Evolutionary conservation across 169 alveolate species (phyloP).

Genomic region (Plasmodium cynomolgi): DNA sequence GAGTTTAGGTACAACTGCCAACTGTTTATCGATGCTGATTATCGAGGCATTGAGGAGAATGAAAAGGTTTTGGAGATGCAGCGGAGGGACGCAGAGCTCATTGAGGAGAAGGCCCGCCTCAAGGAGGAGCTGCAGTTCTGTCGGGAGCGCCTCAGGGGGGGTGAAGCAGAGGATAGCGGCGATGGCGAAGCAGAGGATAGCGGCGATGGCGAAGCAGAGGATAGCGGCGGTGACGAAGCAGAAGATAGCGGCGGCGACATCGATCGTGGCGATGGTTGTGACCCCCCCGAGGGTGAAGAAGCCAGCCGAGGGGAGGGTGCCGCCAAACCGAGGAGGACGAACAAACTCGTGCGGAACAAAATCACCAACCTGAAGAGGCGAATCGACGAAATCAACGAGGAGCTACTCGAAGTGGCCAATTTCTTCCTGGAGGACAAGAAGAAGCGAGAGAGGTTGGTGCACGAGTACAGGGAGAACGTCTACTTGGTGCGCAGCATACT

Average conservation of each 20-base stretch:
- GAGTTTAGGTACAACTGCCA: slow-evolving; percentile 64
- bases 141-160: background rate
- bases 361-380: slow-evolving; percentile 19
- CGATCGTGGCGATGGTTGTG: background rate
- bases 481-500: slow-evolving; percentile 28
- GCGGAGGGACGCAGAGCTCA: slow-evolving; percentile 19
- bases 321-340: background rate
- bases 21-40: slow-evolving; percentile 62
- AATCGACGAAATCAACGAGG: slow-evolving; percentile 31
- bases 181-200: background rate
- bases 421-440: slow-evolving; percentile 37
- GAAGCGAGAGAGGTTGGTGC: slow-evolving; percentile 24
- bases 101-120: slow-evolving; percentile 21
- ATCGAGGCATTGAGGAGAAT: slow-evolving; percentile 65
- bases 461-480: slow-evolving; percentile 33
- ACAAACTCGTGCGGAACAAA: slow-evolving; percentile 15
- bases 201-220: background rate
- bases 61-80: slow-evolving; percentile 46
- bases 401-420: slow-evolving; percentile 24
- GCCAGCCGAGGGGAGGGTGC: background rate
- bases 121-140: slow-evolving; percentile 49
- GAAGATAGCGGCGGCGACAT: background rate
- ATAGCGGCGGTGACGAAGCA: background rate
- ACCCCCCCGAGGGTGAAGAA: background rate
- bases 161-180: background rate